Evolutionary conservation across 2,329 filamentous ascomycete species (phyloP).

Genomic region (Thelonectria olida): DNA sequence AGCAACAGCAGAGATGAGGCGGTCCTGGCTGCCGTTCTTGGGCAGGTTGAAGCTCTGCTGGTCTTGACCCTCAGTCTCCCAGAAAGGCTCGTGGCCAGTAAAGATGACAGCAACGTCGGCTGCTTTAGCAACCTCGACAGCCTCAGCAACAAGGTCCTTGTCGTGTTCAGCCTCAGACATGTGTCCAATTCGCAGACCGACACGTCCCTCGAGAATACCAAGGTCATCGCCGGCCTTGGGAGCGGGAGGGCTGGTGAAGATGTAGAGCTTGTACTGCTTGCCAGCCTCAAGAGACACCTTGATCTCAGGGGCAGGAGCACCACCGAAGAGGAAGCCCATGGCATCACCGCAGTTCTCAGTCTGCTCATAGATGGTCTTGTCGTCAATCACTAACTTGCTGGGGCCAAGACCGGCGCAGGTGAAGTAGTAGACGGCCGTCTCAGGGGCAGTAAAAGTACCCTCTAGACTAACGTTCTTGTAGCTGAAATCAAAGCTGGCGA

Average conservation of each 20-base stretch:
- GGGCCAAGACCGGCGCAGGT: slow-evolving; percentile 44
- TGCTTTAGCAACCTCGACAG: slow-evolving; percentile 65
- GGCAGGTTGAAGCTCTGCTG: slow-evolving; percentile 77
- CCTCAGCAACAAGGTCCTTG: slow-evolving; percentile 53
- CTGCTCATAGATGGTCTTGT: slow-evolving; percentile 44
- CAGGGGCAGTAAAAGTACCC: slow-evolving; percentile 43
- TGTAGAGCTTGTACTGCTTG: slow-evolving; percentile 42
- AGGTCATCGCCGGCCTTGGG: slow-evolving; percentile 34
- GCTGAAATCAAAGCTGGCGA: slow-evolving; percentile 32
- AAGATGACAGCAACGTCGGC: slow-evolving; percentile 65
- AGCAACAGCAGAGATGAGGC: slow-evolving; percentile 65
- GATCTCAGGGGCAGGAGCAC: slow-evolving; percentile 42
- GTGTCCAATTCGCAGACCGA: slow-evolving; percentile 44
- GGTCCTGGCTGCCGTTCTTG: slow-evolving; percentile 65
- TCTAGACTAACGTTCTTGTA: slow-evolving; percentile 43
- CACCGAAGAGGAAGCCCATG: slow-evolving; percentile 48
- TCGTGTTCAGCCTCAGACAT: slow-evolving; percentile 46
- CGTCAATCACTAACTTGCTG: slow-evolving; percentile 43
- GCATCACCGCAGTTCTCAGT: slow-evolving; percentile 43
- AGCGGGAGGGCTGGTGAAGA: slow-evolving; percentile 43
- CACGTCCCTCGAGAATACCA: slow-evolving; percentile 45
- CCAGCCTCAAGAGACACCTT: slow-evolving; percentile 42
- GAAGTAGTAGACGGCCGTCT: slow-evolving; percentile 45
- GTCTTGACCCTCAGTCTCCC: slow-evolving; percentile 68
- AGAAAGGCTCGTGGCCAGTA: slow-evolving; percentile 66